Evolutionary conservation across 768 basidiomycete species (phyloP).

Genomic region (Hericium rajendrae): DNA sequence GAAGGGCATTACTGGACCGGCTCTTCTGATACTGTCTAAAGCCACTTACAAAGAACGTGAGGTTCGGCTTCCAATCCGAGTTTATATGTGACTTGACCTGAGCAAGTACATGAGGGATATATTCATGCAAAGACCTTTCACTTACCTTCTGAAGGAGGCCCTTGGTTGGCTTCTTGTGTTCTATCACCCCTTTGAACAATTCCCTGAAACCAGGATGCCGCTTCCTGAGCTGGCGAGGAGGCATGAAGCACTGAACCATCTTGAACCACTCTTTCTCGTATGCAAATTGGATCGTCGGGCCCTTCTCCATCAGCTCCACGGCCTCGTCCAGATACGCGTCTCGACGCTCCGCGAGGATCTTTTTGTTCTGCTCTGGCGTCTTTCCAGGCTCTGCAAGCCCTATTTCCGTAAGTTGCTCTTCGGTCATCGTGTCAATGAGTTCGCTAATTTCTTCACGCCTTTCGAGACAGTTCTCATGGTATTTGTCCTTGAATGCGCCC

Average conservation of each 20-base stretch:
- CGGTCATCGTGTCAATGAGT: neutral
- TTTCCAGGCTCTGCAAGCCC: neutral
- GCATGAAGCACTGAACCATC: too few species aligned
- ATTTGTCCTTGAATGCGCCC: neutral
- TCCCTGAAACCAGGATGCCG: too few species aligned
- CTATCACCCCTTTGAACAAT: too few species aligned
- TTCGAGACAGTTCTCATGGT: neutral
- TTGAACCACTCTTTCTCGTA: neutral
- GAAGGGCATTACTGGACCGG: too few species aligned
- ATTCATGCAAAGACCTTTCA: too few species aligned
- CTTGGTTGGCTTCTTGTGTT: too few species aligned
- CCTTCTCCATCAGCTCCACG: too few species aligned
- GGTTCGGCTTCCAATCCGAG: neutral
- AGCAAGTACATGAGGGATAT: too few species aligned
- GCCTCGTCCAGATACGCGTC: neutral
- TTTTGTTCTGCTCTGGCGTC: neutral
- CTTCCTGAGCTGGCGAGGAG: too few species aligned
- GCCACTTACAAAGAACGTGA: neutral
- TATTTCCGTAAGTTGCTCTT: neutral
- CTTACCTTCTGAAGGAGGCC: neutral
- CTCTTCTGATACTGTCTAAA: neutral
- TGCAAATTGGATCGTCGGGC: too few species aligned
- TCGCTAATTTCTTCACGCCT: neutral
- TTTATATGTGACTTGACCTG: neutral
- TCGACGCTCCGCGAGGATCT: neutral